These are phyloP conservation scores for Geosmithia morbida DNA, from an alignment of 2,329 filamentous ascomycete genomes.

Conservation along the genomic window DNA sequence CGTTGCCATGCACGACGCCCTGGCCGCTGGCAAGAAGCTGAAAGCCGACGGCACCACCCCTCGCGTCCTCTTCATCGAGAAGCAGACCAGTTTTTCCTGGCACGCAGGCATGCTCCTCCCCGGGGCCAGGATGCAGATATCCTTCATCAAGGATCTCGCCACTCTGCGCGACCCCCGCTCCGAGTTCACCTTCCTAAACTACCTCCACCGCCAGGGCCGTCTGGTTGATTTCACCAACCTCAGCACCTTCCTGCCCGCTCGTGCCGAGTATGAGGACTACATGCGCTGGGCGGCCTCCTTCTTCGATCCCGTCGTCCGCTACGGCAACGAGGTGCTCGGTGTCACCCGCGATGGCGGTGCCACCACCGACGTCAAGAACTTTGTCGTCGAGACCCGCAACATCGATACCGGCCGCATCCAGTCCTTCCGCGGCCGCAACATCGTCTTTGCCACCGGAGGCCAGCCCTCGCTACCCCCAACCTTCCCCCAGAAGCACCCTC, in stretches of 20 bases:
- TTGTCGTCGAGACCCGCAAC: constrained; percentile 54
- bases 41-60: constrained; percentile 31
- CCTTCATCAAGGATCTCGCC: constrained; percentile 91
- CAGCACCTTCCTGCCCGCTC: constrained; percentile 71
- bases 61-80: constrained; percentile 77
- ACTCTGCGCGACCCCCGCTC: constrained; percentile 78
- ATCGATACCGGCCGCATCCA: constrained; percentile 37
- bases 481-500: constrained; percentile 55
- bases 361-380: constrained; percentile 42
- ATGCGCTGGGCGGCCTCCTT: constrained; percentile 79
- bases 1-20: constrained; percentile 73
- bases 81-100: constrained; percentile 75
- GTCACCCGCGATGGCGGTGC: constrained; percentile 44
- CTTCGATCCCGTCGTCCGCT: constrained; percentile 61
- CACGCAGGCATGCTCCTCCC: constrained; percentile 91
- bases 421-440: constrained; percentile 45
- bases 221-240: constrained; percentile 86
- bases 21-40: constrained; percentile 34
- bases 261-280: constrained; percentile 90
- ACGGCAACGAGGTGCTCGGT: constrained; percentile 62
- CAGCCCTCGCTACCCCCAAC: constrained; percentile 55
- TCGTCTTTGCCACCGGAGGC: constrained; percentile 44
- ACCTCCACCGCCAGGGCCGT: constrained; percentile 68
- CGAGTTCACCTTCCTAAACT: constrained; percentile 92
- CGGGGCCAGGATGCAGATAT: constrained; percentile 93